Percentiles rank a stretch among this genome's conserved stretches.
Evolutionary conservation across 2,329 filamentous ascomycete species (phyloP).

Genomic region (Paracoccidioides lutzii): DNA sequence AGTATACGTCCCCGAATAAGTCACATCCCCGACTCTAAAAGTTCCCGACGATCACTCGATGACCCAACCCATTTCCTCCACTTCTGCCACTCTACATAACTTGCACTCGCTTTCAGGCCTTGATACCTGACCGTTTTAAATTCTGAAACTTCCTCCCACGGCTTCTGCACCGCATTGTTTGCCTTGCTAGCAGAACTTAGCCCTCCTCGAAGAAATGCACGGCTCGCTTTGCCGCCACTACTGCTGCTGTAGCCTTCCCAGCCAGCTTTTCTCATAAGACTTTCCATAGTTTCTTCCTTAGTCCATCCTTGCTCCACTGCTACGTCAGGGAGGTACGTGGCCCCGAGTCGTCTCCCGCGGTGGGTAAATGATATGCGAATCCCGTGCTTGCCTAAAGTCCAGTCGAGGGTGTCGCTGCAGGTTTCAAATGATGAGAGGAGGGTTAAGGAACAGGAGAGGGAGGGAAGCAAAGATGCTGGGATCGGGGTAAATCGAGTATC

Average conservation of each 20-base stretch:
- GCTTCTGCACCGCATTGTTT: constrained; percentile 13
- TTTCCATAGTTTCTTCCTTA: constrained; percentile 80
- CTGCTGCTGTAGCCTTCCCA: constrained; percentile 52
- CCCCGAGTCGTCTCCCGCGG: constrained; percentile 58
- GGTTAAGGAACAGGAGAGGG: constrained; percentile 51
- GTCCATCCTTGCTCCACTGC: constrained; percentile 88
- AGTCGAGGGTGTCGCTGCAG: constrained; percentile 61
- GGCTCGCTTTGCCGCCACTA: constrained; percentile 18
- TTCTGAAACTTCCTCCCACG: constrained; percentile 63
- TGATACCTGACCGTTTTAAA: constrained; percentile 75
- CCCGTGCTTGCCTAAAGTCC: constrained; percentile 76
- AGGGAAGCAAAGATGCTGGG: constrained; percentile 34
- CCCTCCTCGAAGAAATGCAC: constrained; percentile 31
- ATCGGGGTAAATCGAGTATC: constrained; percentile 51
- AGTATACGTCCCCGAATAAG: background rate
- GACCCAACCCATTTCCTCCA: constrained; percentile 60
- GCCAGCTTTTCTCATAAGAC: constrained; percentile 86
- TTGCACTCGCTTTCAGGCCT: constrained; percentile 61
- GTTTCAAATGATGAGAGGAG: constrained; percentile 77
- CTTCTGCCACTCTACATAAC: constrained; percentile 60
- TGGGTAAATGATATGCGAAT: constrained; percentile 75
- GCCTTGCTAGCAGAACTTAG: constrained; percentile 16
- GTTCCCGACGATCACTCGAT: constrained; percentile 1
- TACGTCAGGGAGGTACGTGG: constrained; percentile 88
- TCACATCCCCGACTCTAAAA: constrained; percentile 4